Evolutionary conservation across 2,329 filamentous ascomycete species (phyloP).

Genomic region (Plenodomus tracheiphilus): DNA sequence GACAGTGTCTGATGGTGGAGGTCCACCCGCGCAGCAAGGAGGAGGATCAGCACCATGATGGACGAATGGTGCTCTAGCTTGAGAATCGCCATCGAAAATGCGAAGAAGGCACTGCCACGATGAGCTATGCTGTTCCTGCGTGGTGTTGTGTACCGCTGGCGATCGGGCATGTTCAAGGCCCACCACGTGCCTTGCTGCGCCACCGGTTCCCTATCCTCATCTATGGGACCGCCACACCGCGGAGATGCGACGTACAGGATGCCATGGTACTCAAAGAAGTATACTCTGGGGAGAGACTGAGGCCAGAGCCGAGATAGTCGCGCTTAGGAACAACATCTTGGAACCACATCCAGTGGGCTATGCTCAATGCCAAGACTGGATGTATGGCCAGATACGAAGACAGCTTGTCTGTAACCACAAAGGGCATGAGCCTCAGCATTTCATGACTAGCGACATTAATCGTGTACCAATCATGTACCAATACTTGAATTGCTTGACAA

Average conservation of each 20-base stretch:
- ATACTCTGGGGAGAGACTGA: too few relatives aligned
- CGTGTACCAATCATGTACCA: neutral
- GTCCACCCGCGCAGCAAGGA: constrained; percentile 28
- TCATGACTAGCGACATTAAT: neutral
- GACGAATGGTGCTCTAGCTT: neutral
- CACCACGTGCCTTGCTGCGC: neutral
- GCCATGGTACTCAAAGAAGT: too few relatives aligned
- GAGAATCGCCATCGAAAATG: too few relatives aligned
- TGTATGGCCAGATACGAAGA: neutral
- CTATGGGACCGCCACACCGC: neutral
- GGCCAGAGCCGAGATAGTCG: too few relatives aligned
- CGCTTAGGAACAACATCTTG: too few relatives aligned
- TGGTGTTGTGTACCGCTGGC: neutral
- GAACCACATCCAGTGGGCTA: neutral
- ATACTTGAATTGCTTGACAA: neutral
- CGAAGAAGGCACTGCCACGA: neutral
- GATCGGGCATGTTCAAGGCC: too few relatives aligned
- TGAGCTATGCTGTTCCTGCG: neutral
- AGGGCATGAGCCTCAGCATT: too few relatives aligned
- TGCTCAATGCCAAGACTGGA: neutral
- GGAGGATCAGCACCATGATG: constrained; percentile 3
- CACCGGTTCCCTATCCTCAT: neutral
- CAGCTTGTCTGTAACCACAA: neutral
- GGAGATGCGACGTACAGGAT: neutral
- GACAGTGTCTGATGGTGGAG: constrained; percentile 60